Base-by-base conservation (phyloP, 768 basidiomycete genomes). In the Kwoniella europaea region DNA sequence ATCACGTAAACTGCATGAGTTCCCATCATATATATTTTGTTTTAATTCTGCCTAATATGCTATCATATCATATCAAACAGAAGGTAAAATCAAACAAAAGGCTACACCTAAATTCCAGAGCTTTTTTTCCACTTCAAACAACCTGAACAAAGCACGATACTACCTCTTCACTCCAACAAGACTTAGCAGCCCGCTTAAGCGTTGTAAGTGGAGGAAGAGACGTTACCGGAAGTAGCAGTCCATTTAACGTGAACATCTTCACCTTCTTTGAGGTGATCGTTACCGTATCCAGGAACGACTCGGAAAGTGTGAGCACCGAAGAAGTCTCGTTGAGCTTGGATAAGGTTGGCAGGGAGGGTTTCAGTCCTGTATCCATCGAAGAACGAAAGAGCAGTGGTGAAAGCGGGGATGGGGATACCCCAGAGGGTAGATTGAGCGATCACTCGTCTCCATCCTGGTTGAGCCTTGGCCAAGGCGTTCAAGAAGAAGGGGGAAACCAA, bases 301-400 rank as follows among this genome's bases (percentile, higher is more conserved):
- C 90, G 88, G 93, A 97, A 98, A 66, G 96, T 98, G 87, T 98
- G 96, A 55, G 95, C 93, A 85, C 97, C 96, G 84, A 99, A 99
- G 89, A 95, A 99, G 83, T 99, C 96, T 84, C 96, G 93, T 88
- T 97, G 95, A 63, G 88, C 96, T 86, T 99, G 96, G 77, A 98
- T 85, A 73, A 99, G 87, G 87, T 94, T 96, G 61, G 96, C 95
- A 53, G 96, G 93, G 63, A 98, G 88, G 71, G 93, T 87, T 77
- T 94, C 96, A 81, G 94, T 95, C 84, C 96, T 88, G 88, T 98
- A 99, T 29, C 97, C 96, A 83, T 98, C 97, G 85, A 96, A 97
- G 90, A 98, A 99, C 71, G 96, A 93, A 20, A 80, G 67, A 58
- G 96, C 96, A 53, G 96, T 98, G 87, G 92, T 92, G 87, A 94